Evolutionary conservation across 1,284 basidiomycete species (phyloP).

Genomic region (Cystobasidiaceae sp.): DNA sequence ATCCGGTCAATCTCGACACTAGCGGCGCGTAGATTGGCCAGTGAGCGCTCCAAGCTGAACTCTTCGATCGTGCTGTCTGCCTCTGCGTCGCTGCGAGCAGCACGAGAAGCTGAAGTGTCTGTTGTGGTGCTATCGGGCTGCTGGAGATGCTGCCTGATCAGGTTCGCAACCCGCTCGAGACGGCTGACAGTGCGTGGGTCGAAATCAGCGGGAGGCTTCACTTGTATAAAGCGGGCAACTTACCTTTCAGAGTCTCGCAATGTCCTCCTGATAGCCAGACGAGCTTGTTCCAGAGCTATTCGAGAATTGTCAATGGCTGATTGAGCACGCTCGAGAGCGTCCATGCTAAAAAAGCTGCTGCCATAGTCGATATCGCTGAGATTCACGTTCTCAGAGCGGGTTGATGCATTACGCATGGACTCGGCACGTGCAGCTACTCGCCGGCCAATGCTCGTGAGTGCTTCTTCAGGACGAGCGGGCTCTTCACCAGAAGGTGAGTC

Average conservation of each 20-base stretch:
- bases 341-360: neutral
- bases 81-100: neutral
- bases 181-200: neutral
- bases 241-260: constrained; percentile 14
- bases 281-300: constrained; percentile 12
- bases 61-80: neutral
- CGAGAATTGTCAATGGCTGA: constrained; percentile 7
- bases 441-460: too few species aligned
- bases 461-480: too few species aligned
- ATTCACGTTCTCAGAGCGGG: too few species aligned
- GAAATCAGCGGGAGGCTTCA: neutral
- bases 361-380: neutral
- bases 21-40: constrained; percentile 8
- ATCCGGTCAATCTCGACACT: constrained; percentile 24
- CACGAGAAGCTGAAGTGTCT: neutral
- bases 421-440: too few species aligned
- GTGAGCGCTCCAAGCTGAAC: constrained; percentile 22
- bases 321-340: neutral
- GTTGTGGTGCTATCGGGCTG: neutral
- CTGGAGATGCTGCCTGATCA: constrained; percentile 2
- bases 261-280: constrained; percentile 11
- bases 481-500: too few species aligned
- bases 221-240: neutral
- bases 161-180: constrained; percentile 7
- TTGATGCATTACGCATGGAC: too few species aligned